These are phyloP conservation scores for Malus fusca DNA, from an alignment of 306 rosid species.

Conservation along the genomic window DNA sequence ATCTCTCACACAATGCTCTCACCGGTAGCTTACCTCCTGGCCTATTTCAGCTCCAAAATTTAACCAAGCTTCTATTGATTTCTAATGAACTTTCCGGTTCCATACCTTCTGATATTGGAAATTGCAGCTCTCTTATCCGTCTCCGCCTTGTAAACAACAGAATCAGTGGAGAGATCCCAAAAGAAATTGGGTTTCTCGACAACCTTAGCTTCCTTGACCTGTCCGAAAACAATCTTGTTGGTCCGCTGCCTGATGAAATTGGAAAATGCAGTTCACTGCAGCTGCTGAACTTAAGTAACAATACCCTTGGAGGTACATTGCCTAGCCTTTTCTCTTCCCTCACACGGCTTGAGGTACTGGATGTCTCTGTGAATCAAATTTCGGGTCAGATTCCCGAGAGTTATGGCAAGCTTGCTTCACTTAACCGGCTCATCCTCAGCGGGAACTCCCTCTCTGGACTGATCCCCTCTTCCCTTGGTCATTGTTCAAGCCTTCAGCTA, in stretches of 20 bases:
- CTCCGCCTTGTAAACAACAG: conserved; percentile 53
- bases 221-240: conserved; percentile 57
- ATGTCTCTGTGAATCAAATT: conserved; percentile 55
- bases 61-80: conserved; percentile 65
- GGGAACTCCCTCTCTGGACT: conserved; percentile 50
- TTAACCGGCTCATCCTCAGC: conserved; percentile 52
- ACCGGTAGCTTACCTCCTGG: conserved; percentile 58
- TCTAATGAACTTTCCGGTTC: conserved; percentile 68
- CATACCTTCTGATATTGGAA: conserved; percentile 60
- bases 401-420: conserved; percentile 53
- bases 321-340: conserved; percentile 55
- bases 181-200: conserved; percentile 49
- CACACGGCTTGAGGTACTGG: conserved; percentile 59
- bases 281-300: conserved; percentile 75
- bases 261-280: conserved; percentile 64
- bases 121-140: conserved; percentile 59
- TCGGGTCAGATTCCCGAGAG: conserved; percentile 47
- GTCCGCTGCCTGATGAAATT: conserved; percentile 54
- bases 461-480: conserved; percentile 59
- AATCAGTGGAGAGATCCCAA: conserved; percentile 64
- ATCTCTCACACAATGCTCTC: conserved; percentile 69
- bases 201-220: conserved; percentile 68
- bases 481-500: conserved; percentile 60
- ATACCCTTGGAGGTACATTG: conserved; percentile 58
- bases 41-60: conserved; percentile 60